Percentiles rank a stretch among this genome's conserved stretches.
Conservation (phyloP, 495 filamentous ascomycete species). For the Neurospora cerealis region DNA sequence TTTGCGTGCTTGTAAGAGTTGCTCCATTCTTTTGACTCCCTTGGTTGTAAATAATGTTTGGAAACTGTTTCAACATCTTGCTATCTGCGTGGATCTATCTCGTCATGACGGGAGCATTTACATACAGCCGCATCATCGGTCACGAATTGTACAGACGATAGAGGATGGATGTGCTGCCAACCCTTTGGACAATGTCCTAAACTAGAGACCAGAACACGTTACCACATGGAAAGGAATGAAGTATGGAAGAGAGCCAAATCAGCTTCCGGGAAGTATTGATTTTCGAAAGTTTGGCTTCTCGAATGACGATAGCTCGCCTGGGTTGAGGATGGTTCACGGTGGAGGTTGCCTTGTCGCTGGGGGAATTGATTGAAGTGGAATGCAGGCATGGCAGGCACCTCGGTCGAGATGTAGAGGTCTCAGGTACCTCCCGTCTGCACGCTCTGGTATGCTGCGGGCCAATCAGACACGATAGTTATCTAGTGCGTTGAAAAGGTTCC, state of each 20-base stretch:
- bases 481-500: neutral
- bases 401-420: neutral
- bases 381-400: neutral
- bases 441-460: neutral
- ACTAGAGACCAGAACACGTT: neutral
- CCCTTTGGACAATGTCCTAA: neutral
- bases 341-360: neutral
- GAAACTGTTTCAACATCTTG: neutral
- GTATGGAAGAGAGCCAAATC: neutral
- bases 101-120: neutral
- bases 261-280: neutral
- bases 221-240: neutral
- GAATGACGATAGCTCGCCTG: neutral
- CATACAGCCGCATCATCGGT: neutral
- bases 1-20: neutral
- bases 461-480: neutral
- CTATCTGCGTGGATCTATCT: neutral
- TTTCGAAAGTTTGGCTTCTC: neutral
- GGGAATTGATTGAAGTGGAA: neutral
- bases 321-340: neutral
- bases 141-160: neutral
- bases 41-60: neutral
- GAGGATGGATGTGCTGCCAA: neutral
- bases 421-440: neutral
- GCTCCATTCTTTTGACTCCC: neutral